A percentile compares a stretch with the other conserved stretches of the same genome.
These are phyloP conservation scores for Fagopyrum esculentum DNA, from an alignment of 148 eudicot genomes.

Conservation along the genomic window DNA sequence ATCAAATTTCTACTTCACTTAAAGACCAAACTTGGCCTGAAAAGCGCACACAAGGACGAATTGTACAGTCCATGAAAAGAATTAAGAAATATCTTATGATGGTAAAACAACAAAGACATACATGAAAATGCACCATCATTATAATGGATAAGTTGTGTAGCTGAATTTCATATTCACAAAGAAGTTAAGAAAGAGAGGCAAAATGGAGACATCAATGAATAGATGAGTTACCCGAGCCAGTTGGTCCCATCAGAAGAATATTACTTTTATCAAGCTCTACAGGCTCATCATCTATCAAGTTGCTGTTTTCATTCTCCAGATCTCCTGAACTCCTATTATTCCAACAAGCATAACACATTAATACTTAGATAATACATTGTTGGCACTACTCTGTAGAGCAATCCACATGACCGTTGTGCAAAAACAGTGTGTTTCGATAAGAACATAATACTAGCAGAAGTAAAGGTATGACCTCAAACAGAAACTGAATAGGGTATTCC, in stretches of 20 bases:
- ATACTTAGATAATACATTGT: background rate
- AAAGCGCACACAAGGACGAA: background rate
- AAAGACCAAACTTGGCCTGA: background rate
- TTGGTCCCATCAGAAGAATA: slow-evolving; percentile 20
- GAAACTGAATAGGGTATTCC: slow-evolving; percentile 12
- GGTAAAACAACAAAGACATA: background rate
- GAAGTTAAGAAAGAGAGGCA: background rate
- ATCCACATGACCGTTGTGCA: background rate
- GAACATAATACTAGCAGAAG: background rate
- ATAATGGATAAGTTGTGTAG: background rate
- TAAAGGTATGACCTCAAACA: slow-evolving; percentile 7
- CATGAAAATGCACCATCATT: background rate
- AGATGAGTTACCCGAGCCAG: slow-evolving; percentile 13
- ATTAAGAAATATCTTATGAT: background rate
- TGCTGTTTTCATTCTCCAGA: slow-evolving; percentile 4
- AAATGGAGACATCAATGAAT: background rate
- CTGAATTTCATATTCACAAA: background rate
- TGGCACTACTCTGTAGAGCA: background rate
- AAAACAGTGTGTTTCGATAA: background rate
- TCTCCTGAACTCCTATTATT: slow-evolving; percentile 14
- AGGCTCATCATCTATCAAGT: slow-evolving; percentile 9
- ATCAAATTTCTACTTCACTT: background rate
- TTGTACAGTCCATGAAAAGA: background rate
- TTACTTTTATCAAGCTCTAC: slow-evolving; percentile 17
- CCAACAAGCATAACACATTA: background rate